phyloP scores from a whole-genome alignment of 2,329 filamentous ascomycete genomes.

The Fusarium sp. region DNA sequence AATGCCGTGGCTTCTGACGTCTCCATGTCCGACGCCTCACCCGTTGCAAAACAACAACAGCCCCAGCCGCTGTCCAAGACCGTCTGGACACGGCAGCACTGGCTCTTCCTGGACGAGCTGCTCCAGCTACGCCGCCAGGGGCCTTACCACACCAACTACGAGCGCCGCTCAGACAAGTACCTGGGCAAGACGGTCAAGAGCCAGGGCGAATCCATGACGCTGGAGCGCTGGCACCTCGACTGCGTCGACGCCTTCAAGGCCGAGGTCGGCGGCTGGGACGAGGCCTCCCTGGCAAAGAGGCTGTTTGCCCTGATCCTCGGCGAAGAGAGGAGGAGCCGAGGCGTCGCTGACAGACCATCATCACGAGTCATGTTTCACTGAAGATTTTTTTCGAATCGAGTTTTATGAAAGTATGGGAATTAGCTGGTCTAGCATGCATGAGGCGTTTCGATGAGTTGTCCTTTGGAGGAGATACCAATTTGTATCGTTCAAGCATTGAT shows the following conservation, averaged over 20 bases:
- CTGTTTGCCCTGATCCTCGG: slow-evolving; percentile 65
- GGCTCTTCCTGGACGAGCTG: slow-evolving; percentile 64
- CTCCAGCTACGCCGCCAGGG: slow-evolving; percentile 61
- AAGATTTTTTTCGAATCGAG: slow-evolving; percentile 21
- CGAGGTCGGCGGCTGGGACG: slow-evolving; percentile 64
- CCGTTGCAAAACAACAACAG: slow-evolving; percentile 30
- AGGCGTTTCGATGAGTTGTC: slow-evolving; percentile 39
- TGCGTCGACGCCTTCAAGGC: slow-evolving; percentile 65
- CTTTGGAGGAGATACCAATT: slow-evolving; percentile 39
- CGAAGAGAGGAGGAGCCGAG: slow-evolving; percentile 53
- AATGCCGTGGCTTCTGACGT: slow-evolving; percentile 44
- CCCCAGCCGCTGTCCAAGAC: slow-evolving; percentile 53
- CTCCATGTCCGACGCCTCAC: slow-evolving; percentile 46
- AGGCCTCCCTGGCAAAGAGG: slow-evolving; percentile 61
- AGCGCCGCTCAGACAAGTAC: slow-evolving; percentile 50
- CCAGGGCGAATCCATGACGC: slow-evolving; percentile 58
- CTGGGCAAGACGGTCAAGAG: slow-evolving; percentile 63
- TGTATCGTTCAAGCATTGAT: slow-evolving; percentile 27
- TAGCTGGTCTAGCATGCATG: slow-evolving; percentile 26
- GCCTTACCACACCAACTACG: slow-evolving; percentile 48
- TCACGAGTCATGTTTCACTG: slow-evolving; percentile 49
- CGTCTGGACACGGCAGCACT: slow-evolving; percentile 64
- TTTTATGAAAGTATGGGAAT: slow-evolving; percentile 32
- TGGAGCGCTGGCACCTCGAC: slow-evolving; percentile 69
- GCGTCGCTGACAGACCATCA: slow-evolving; percentile 21